phyloP scores from a whole-genome alignment of 371 early-diverging fungal genomes.

The Syncephalastrum monosporum region DNA sequence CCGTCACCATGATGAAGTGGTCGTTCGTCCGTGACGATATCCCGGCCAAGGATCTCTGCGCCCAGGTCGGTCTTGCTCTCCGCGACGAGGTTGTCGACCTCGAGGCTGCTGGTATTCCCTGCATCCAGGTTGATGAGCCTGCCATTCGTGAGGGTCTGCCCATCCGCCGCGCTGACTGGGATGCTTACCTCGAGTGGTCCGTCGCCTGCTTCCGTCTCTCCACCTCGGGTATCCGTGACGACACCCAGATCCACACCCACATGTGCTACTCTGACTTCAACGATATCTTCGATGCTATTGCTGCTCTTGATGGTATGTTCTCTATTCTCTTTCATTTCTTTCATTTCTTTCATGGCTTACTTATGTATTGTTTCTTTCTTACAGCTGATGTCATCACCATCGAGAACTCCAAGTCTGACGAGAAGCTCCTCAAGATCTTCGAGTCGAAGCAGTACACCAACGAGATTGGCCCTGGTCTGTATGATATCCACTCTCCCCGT shows the following conservation, averaged over 20 bases:
- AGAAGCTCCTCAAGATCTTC: constrained; percentile 90
- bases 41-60: constrained; percentile 79
- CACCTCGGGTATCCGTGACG: constrained; percentile 82
- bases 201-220: constrained; percentile 92
- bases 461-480: constrained; percentile 94
- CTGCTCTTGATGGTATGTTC: constrained; percentile 68
- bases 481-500: constrained; percentile 96
- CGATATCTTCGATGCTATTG: constrained; percentile 93
- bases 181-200: constrained; percentile 92
- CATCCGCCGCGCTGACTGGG: constrained; percentile 86
- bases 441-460: constrained; percentile 81
- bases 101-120: constrained; percentile 89
- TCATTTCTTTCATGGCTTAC: not conserved
- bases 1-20: constrained; percentile 95
- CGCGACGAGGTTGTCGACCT: constrained; percentile 95
- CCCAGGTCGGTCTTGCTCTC: constrained; percentile 93
- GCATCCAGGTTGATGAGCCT: constrained; percentile 97
- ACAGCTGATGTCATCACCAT: constrained; percentile 93
- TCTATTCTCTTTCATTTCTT: not conserved
- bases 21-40: constrained; percentile 97
- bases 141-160: constrained; percentile 98
- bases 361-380: constrained; percentile 4
- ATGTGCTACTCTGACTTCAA: constrained; percentile 98
- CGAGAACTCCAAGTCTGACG: constrained; percentile 95
- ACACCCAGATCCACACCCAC: constrained; percentile 96